Conservation (phyloP, 2,329 filamentous ascomycete genomes). For the Aspergillus clavatus region DNA sequence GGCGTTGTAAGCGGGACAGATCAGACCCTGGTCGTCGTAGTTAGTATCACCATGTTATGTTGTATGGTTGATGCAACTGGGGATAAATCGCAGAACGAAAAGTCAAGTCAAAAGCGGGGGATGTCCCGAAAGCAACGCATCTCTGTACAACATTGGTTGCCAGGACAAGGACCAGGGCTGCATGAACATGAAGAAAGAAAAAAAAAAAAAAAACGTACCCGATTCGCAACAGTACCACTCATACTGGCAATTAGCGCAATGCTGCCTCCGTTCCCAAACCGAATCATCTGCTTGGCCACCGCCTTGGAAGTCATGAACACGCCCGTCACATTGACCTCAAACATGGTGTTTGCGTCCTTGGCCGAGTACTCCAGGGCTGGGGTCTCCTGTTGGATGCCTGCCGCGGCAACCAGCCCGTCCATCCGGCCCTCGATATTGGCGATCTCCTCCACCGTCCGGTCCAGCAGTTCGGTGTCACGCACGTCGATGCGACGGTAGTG, state of each 20-base stretch:
- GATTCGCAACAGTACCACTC: constrained; percentile 57
- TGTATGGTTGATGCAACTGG: too few species aligned
- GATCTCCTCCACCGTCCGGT: constrained; percentile 64
- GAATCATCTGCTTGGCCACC: constrained; percentile 61
- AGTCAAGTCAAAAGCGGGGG: not conserved
- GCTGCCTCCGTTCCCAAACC: constrained; percentile 55
- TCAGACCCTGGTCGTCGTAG: constrained; percentile 36
- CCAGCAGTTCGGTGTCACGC: constrained; percentile 63
- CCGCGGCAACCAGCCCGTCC: constrained; percentile 72
- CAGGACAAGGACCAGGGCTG: too few species aligned
- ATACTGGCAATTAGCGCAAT: constrained; percentile 61
- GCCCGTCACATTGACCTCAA: constrained; percentile 58
- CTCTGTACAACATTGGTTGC: too few species aligned
- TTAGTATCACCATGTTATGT: too few species aligned
- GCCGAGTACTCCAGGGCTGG: constrained; percentile 71
- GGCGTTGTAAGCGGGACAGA: constrained; percentile 47
- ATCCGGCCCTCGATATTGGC: constrained; percentile 65
- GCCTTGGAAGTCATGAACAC: constrained; percentile 61
- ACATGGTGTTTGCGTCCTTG: constrained; percentile 59
- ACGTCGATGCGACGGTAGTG: constrained; percentile 78
- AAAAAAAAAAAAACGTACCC: constrained; percentile 13
- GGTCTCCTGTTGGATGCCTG: constrained; percentile 73
- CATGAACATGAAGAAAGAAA: too few species aligned
- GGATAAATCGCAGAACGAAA: not conserved
- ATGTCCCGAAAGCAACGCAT: too few species aligned